Percentiles rank a stretch among this genome's conserved stretches.
These are phyloP conservation scores for Fusarium buharicum DNA, from an alignment of 2,329 filamentous ascomycete species.

Conservation along the genomic window DNA sequence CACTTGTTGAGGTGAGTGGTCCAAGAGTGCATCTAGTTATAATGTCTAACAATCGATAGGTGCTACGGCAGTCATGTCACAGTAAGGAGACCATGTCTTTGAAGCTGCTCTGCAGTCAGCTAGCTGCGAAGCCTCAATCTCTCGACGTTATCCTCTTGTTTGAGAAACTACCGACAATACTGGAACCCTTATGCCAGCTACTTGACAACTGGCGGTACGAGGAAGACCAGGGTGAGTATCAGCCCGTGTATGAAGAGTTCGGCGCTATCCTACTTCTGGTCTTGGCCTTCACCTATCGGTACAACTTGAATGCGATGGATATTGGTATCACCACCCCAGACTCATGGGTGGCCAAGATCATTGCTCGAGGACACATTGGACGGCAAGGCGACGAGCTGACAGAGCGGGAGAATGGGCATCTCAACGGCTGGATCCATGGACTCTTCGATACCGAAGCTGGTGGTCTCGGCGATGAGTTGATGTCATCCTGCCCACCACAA, in stretches of 20 bases:
- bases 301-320: conserved; percentile 71
- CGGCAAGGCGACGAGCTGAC: conserved; percentile 69
- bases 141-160: conserved; percentile 82
- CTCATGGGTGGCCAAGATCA: conserved; percentile 75
- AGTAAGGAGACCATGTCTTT: conserved; percentile 84
- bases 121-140: conserved; percentile 77
- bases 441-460: conserved; percentile 79
- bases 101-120: conserved; percentile 75
- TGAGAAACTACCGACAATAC: conserved; percentile 73
- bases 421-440: conserved; percentile 80
- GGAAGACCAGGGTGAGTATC: conserved; percentile 84
- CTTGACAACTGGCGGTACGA: conserved; percentile 85
- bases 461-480: conserved; percentile 80
- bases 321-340: conserved; percentile 68
- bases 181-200: conserved; percentile 78
- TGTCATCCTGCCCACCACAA: conserved; percentile 83
- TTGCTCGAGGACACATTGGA: conserved; percentile 68
- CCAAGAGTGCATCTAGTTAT: not conserved
- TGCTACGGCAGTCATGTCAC: conserved; percentile 74
- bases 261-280: conserved; percentile 79
- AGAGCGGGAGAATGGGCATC: conserved; percentile 70
- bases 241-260: conserved; percentile 88
- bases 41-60: conserved; percentile 53
- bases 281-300: conserved; percentile 79
- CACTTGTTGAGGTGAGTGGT: conserved; percentile 72